phyloP scores from a whole-genome alignment of 2,329 filamentous ascomycete species.

The Colletotrichum endophyticum region DNA sequence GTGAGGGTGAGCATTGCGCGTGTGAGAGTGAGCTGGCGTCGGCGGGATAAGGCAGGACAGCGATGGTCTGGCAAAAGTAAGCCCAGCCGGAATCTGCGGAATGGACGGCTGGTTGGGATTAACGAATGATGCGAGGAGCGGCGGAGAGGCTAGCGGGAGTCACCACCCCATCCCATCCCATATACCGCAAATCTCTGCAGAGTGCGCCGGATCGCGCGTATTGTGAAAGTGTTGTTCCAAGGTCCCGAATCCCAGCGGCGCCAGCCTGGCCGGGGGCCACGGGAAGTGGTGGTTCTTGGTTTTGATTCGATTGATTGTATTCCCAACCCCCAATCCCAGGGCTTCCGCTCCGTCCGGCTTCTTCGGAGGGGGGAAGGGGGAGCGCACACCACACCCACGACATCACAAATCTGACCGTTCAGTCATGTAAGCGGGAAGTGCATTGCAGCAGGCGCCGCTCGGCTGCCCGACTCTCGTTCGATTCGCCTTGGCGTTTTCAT shows the following conservation, averaged over 20 bases:
- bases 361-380: conserved; percentile 12
- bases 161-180: neutral
- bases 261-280: neutral
- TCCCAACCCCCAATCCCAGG: neutral
- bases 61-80: neutral
- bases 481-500: neutral
- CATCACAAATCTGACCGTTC: neutral
- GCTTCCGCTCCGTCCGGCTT: conserved; percentile 20
- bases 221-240: neutral
- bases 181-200: neutral
- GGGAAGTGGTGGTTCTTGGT: neutral
- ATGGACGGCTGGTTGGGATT: neutral
- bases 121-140: neutral
- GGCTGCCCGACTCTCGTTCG: neutral
- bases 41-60: neutral
- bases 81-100: conserved; percentile 17
- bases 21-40: neutral
- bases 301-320: neutral
- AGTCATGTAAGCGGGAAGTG: conserved; percentile 10
- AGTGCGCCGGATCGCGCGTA: neutral
- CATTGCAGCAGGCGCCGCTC: neutral
- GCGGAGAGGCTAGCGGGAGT: neutral
- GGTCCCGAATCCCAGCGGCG: neutral
- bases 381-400: neutral
- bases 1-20: neutral